Base-by-base conservation (phyloP, 139 green algal species). In the Desmodesmus armatus region DNA sequence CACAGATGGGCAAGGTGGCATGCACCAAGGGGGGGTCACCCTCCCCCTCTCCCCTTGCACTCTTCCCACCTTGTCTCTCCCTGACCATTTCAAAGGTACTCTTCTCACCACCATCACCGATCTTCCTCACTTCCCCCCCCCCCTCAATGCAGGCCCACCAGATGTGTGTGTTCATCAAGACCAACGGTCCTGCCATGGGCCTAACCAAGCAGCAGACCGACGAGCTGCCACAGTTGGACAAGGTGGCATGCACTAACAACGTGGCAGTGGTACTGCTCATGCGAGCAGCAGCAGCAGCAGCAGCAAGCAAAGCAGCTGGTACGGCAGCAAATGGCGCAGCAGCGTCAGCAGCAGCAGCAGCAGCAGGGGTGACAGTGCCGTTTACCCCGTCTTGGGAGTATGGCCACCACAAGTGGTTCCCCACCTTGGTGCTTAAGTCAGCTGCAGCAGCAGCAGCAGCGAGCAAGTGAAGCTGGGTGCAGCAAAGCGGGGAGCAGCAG, bases 401-500 rank as follows among this genome's bases (percentile, higher is more conserved):
- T 72, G 40, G 11, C 27, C 33, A 60, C 0, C 47, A 44, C 55
- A 75, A 55, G 31, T 74, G 43, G 37, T 84, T 84, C 41, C 63
- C 62, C 1, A 65, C 40, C 27, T n/a, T 84, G 7, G 77, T 43
- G 6, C 78, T 84, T 9, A 84, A 84, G 78, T 76, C 62, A 9
- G 78, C 60, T 51, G 37, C 78, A 77, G 63, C 76, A 31, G 55
- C 55, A 35, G 60, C 51, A 70, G 76, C 76, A 71, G 76, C 60
- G 51, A n/a, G n/a, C n/a, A n/a, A n/a, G n/a, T n/a, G n/a, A n/a
- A n/a, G n/a, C n/a, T n/a, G n/a, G n/a, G n/a, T n/a, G 76, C 53
- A 83, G 76, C 76, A 63, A 27, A 69, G 60, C 60, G 15, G 27
- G 25, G n/a, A 69, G 60, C 60, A 79, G 71, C 43, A 43, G 71